Evolutionary conservation across 192 early-diverging fungal species (phyloP).

Genomic region (Coemansia pectinata): DNA sequence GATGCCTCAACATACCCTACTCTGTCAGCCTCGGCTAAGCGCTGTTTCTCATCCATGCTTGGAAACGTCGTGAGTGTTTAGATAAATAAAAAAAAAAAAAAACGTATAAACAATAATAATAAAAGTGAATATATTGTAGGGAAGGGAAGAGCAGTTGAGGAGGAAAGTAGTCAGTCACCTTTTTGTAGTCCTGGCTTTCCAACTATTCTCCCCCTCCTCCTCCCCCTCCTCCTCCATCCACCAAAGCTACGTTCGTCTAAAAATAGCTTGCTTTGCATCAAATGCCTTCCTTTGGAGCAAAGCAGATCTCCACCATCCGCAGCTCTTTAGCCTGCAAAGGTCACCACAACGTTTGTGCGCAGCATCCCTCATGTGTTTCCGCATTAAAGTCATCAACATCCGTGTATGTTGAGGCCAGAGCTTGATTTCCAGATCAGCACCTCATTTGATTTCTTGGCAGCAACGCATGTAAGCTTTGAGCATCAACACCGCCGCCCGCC

Average conservation of each 20-base stretch:
- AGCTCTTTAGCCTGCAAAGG: not conserved
- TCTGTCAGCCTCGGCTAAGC: constrained; percentile 6
- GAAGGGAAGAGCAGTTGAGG: not conserved
- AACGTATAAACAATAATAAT: not conserved
- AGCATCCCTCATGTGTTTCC: not conserved
- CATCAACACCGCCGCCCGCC: not conserved
- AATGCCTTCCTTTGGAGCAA: not conserved
- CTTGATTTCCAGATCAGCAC: not conserved
- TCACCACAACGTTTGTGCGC: not conserved
- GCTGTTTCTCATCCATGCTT: constrained; percentile 8
- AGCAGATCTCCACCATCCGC: not conserved
- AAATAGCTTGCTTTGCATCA: not conserved
- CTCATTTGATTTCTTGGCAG: not conserved
- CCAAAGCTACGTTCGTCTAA: not conserved
- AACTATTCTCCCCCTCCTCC: not conserved
- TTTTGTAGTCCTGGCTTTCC: not conserved
- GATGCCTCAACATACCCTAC: not conserved
- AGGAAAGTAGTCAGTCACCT: not conserved
- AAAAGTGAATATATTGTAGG: not conserved
- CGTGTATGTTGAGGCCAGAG: not conserved
- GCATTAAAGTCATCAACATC: not conserved
- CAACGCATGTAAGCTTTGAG: not conserved
- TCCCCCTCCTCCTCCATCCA: not conserved
- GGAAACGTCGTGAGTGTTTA: not conserved
- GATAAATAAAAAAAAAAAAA: not conserved